These are phyloP conservation scores for Plasmodium fragile DNA, from an alignment of 169 alveolate genomes.

Conservation along the genomic window DNA sequence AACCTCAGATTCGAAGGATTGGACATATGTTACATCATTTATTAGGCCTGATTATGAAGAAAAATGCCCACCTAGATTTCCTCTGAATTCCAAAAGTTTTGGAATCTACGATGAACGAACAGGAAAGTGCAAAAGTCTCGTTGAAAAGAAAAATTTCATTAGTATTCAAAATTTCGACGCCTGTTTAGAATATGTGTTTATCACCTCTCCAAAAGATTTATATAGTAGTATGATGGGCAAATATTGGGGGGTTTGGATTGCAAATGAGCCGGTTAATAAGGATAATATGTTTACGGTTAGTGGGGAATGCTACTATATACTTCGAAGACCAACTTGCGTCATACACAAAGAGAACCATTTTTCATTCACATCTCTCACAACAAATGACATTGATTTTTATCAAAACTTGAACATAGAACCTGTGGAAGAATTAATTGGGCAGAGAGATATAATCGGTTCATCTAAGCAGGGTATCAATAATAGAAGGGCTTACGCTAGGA, in stretches of 20 bases:
- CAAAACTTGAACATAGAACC: conserved; percentile 13
- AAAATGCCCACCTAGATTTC: conserved; percentile 73
- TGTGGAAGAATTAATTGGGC: conserved; percentile 12
- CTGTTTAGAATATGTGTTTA: conserved; percentile 62
- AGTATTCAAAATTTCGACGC: not conserved
- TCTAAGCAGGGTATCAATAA: not conserved
- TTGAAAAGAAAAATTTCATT: not conserved
- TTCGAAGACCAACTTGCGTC: conserved; percentile 59
- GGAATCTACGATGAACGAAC: conserved; percentile 58
- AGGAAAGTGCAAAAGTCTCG: conserved; percentile 66
- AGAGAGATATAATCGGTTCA: not conserved
- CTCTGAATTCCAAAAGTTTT: conserved; percentile 44
- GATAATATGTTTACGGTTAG: not conserved
- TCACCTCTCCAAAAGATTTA: not conserved
- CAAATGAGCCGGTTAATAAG: conserved; percentile 16
- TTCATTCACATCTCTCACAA: conserved; percentile 68
- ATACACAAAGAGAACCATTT: conserved; percentile 52
- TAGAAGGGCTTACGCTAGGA: not conserved
- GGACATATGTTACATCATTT: conserved; percentile 70
- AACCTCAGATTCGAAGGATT: conserved; percentile 22
- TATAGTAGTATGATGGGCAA: not conserved
- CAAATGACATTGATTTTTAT: conserved; percentile 56
- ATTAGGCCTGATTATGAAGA: conserved; percentile 76
- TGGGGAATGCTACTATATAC: conserved; percentile 50
- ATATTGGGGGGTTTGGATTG: conserved; percentile 62